These are phyloP conservation scores for Russula lepida DNA, from an alignment of 768 basidiomycete species.

Conservation along the genomic window DNA sequence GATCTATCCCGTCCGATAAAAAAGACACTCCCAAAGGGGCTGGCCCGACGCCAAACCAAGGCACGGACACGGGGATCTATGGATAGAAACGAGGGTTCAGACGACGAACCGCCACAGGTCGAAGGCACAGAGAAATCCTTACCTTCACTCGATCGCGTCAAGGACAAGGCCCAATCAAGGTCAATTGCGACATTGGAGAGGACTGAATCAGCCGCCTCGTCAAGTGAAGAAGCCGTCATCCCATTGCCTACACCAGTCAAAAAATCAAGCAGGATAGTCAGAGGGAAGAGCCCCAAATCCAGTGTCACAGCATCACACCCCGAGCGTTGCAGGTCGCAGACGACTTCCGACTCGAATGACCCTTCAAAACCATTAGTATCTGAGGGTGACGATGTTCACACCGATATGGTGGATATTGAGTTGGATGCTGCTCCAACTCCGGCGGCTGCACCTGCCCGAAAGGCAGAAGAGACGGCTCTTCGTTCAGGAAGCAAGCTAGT, in stretches of 20 bases:
- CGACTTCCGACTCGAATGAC: not conserved
- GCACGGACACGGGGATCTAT: not conserved
- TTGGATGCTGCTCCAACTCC: not conserved
- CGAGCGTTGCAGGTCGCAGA: not conserved
- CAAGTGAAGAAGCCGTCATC: not conserved
- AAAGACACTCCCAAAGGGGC: not conserved
- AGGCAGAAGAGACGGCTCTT: not conserved
- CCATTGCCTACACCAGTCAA: not conserved
- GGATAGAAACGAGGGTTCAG: not conserved
- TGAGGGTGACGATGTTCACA: not conserved
- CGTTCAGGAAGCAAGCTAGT: not conserved
- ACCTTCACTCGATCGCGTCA: slow-evolving; percentile 10
- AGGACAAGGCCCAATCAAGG: not conserved
- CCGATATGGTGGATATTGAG: slow-evolving; percentile 10
- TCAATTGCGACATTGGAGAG: not conserved
- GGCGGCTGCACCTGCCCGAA: not conserved
- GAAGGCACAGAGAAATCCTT: slow-evolving; percentile 20
- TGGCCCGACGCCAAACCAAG: not conserved
- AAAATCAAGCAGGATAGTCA: not conserved
- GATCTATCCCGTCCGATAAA: not conserved
- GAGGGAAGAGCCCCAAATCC: not conserved
- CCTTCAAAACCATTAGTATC: not conserved
- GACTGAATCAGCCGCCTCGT: not conserved
- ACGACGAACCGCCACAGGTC: not conserved
- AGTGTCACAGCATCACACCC: not conserved